A percentile compares a stretch with the other conserved stretches of the same genome.
phyloP scores from a whole-genome alignment of 2,329 filamentous ascomycete species.

The Neonectria hederae region DNA sequence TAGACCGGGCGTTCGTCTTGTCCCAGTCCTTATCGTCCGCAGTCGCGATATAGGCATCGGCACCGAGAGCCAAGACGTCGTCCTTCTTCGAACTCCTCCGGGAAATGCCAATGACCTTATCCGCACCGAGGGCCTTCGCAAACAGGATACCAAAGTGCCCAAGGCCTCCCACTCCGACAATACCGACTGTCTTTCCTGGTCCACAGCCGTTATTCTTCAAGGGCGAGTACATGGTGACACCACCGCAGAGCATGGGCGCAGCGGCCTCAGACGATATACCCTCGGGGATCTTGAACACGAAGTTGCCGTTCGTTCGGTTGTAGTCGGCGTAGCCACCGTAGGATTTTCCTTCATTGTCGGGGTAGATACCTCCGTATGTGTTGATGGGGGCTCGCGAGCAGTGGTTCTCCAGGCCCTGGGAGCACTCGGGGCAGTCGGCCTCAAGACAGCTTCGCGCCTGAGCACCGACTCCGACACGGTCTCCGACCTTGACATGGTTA shows the following conservation, averaged over 20 bases:
- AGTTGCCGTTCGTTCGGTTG: constrained; percentile 32
- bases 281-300: constrained; percentile 76
- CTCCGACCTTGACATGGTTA: constrained; percentile 64
- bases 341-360: constrained; percentile 67
- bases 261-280: constrained; percentile 67
- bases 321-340: constrained; percentile 65
- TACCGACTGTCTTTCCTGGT: constrained; percentile 77
- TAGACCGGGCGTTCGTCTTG: constrained; percentile 61
- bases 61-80: constrained; percentile 64
- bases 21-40: constrained; percentile 62
- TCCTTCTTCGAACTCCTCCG: constrained; percentile 64
- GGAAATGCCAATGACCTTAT: constrained; percentile 65
- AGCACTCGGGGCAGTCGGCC: constrained; percentile 55
- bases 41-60: constrained; percentile 65
- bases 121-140: constrained; percentile 69
- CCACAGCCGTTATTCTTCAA: constrained; percentile 77
- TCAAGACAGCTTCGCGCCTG: constrained; percentile 70
- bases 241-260: constrained; percentile 85
- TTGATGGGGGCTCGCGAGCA: constrained; percentile 65
- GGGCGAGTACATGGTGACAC: constrained; percentile 80
- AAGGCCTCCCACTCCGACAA: constrained; percentile 76
- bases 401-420: constrained; percentile 73
- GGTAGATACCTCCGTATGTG: constrained; percentile 67
- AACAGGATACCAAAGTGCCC: constrained; percentile 75
- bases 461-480: constrained; percentile 74